Evolutionary conservation across 1,139 yeast genomes (phyloP).

Genomic region (Lodderomyces metapsilosis): DNA sequence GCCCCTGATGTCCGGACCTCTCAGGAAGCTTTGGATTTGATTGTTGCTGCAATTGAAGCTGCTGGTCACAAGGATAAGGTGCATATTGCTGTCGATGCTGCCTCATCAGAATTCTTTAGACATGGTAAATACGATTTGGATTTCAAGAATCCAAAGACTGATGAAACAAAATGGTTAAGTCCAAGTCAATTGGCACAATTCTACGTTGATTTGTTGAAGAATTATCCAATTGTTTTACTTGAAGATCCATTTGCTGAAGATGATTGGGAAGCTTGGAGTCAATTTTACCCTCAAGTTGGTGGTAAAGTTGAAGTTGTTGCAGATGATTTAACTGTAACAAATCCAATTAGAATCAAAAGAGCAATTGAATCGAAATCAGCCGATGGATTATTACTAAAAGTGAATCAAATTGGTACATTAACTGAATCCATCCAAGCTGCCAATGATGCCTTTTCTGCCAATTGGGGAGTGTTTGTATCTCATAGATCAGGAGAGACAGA

Average conservation of each 20-base stretch:
- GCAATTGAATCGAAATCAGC: conserved; percentile 96
- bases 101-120: conserved; percentile 94
- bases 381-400: conserved; percentile 89
- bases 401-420: conserved; percentile 91
- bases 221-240: conserved; percentile 94
- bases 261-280: conserved; percentile 97
- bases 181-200: conserved; percentile 83
- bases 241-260: conserved; percentile 99
- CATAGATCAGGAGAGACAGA: conserved; percentile 99
- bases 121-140: conserved; percentile 95
- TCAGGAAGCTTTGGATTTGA: conserved; percentile 92
- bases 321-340: conserved; percentile 97
- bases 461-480: conserved; percentile 98
- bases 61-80: conserved; percentile 95
- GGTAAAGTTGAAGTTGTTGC: conserved; percentile 83
- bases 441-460: conserved; percentile 82
- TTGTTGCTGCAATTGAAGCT: conserved; percentile 76
- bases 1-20: conserved; percentile 94
- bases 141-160: conserved; percentile 94
- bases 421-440: conserved; percentile 93
- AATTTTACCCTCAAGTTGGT: conserved; percentile 70
- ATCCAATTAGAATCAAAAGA: conserved; percentile 87
- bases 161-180: conserved; percentile 81
- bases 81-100: conserved; percentile 89
- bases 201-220: conserved; percentile 72